Percentiles rank a stretch among this genome's conserved stretches.
Evolutionary conservation across 164 flowering plant genomes (phyloP).

Genomic region (Umbellularia californica): DNA sequence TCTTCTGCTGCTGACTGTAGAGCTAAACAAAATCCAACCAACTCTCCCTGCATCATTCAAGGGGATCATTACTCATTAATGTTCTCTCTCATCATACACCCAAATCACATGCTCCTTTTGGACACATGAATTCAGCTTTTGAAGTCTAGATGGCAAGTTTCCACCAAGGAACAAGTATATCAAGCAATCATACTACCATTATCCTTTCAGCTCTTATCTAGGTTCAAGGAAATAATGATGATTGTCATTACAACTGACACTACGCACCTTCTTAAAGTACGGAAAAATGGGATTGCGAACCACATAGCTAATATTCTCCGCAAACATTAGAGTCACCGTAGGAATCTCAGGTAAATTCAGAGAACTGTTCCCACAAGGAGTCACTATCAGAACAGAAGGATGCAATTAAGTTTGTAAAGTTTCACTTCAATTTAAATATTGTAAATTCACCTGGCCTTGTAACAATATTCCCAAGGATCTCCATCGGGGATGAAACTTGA

Average conservation of each 20-base stretch:
- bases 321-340: slow-evolving; percentile 47
- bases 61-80: not conserved
- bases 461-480: slow-evolving; percentile 82
- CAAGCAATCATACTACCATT: not conserved
- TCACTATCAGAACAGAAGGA: slow-evolving; percentile 2
- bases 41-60: slow-evolving; percentile 44
- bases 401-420: not conserved
- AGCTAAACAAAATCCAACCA: slow-evolving; percentile 76
- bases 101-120: not conserved
- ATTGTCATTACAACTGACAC: not conserved
- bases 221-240: not conserved
- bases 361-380: slow-evolving; percentile 35
- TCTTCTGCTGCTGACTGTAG: slow-evolving; percentile 50
- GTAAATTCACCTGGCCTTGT: slow-evolving; percentile 54
- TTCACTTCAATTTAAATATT: not conserved
- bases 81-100: not conserved
- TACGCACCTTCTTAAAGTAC: slow-evolving; percentile 46
- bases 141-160: not conserved
- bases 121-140: not conserved
- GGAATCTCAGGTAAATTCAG: slow-evolving; percentile 48
- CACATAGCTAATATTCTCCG: slow-evolving; percentile 58
- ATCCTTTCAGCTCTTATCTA: not conserved
- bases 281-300: slow-evolving; percentile 53
- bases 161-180: not conserved
- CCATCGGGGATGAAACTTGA: slow-evolving; percentile 47